Evolutionary conservation across 1,284 basidiomycete genomes (phyloP).

Genomic region (Erythrobasidium hasegawianum): DNA sequence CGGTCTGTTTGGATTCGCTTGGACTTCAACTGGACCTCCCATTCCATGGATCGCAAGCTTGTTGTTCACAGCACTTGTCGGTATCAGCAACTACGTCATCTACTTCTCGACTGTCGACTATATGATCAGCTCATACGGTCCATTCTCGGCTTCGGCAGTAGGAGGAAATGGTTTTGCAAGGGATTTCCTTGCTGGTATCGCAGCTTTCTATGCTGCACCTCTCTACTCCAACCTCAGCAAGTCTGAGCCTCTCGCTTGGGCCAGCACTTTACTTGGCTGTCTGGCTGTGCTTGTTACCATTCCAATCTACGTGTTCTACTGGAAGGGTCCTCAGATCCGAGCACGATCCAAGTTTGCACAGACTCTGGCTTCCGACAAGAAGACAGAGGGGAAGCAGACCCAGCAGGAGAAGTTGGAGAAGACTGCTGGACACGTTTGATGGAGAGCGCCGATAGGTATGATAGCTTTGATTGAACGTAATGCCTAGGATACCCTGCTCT

Average conservation of each 20-base stretch:
- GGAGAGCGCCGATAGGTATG: too few species aligned
- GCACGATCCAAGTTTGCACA: conserved; percentile 49
- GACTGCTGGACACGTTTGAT: too few species aligned
- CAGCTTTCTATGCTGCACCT: conserved; percentile 49
- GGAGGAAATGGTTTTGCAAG: conserved; percentile 47
- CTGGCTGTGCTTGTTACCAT: conserved; percentile 50
- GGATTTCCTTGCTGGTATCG: conserved; percentile 50
- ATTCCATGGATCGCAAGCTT: conserved; percentile 52
- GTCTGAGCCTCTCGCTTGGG: conserved; percentile 48
- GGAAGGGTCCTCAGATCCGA: conserved; percentile 49
- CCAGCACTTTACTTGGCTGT: conserved; percentile 50
- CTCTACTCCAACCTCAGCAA: conserved; percentile 47
- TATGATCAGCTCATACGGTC: conserved; percentile 51
- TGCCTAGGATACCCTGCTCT: too few species aligned
- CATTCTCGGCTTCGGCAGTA: conserved; percentile 50
- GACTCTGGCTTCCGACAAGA: conserved; percentile 7
- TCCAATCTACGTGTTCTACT: conserved; percentile 53
- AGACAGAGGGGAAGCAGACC: neutral
- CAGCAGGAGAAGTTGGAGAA: too few species aligned
- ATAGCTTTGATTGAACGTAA: too few species aligned
- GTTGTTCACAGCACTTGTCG: conserved; percentile 51
- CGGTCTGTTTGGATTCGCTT: conserved; percentile 53
- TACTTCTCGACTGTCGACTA: conserved; percentile 36
- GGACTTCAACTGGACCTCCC: conserved; percentile 50
- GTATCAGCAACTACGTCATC: conserved; percentile 49